A percentile compares a stretch with the other conserved stretches of the same genome.
These are phyloP conservation scores for Sisymbrium irio DNA, from an alignment of 345 rosid genomes.

Conservation along the genomic window DNA sequence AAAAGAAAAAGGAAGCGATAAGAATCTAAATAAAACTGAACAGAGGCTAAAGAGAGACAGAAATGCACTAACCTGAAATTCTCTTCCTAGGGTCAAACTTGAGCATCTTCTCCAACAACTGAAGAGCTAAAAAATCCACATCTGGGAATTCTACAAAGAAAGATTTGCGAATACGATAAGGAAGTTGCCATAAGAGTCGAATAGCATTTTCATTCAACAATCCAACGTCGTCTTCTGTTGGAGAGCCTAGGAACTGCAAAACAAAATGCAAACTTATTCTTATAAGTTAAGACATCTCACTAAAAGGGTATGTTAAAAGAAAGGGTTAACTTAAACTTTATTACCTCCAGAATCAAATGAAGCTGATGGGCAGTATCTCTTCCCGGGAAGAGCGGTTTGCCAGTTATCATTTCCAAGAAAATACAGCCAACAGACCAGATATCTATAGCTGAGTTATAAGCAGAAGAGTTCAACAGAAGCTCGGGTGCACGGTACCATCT, in stretches of 20 bases:
- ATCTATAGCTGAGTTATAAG: constrained; percentile 85
- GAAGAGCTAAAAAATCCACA: constrained; percentile 67
- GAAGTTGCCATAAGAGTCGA: constrained; percentile 67
- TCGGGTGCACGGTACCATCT: constrained; percentile 99
- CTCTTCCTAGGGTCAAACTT: constrained; percentile 79
- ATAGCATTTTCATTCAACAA: constrained; percentile 77
- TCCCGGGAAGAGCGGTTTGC: constrained; percentile 88
- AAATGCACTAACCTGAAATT: constrained; percentile 59
- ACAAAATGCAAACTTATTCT: neutral
- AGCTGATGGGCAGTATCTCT: constrained; percentile 83
- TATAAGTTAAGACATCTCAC: neutral
- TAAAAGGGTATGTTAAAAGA: neutral
- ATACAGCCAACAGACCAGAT: constrained; percentile 96
- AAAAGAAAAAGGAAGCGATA: neutral
- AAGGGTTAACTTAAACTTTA: too few species aligned
- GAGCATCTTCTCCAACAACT: constrained; percentile 86
- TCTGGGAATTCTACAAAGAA: constrained; percentile 69
- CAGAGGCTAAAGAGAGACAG: neutral
- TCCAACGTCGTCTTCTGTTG: constrained; percentile 74
- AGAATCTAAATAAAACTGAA: neutral
- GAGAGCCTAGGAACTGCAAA: constrained; percentile 81
- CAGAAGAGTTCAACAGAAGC: constrained; percentile 69
- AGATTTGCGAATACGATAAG: constrained; percentile 57
- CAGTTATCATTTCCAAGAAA: constrained; percentile 78
- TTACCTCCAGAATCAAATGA: constrained; percentile 83